These are phyloP conservation scores for Phytophthora fragariaefolia DNA, from an alignment of 352 stramenopile genomes.

Conservation along the genomic window DNA sequence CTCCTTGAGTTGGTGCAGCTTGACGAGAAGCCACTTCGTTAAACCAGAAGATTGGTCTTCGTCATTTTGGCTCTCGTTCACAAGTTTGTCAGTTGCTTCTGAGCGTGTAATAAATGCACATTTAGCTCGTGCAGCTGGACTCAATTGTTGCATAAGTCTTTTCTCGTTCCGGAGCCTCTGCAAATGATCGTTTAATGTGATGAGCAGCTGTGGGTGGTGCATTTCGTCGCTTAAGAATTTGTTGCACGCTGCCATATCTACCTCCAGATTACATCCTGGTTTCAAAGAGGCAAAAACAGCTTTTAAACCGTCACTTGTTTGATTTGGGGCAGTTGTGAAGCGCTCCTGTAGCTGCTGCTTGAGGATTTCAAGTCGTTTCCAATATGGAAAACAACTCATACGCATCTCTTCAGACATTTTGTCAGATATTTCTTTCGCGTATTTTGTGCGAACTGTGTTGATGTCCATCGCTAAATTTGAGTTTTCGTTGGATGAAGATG, in stretches of 20 bases:
- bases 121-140: constrained; percentile 1
- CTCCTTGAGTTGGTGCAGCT: constrained; percentile 47
- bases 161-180: constrained; percentile 47
- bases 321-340: constrained; percentile 16
- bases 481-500: constrained; percentile 8
- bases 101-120: constrained; percentile 37
- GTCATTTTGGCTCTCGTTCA: not conserved
- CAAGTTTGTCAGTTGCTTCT: not conserved
- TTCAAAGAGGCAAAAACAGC: constrained; percentile 10
- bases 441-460: constrained; percentile 46
- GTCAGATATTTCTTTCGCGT: constrained; percentile 53
- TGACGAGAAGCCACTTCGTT: constrained; percentile 42
- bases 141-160: constrained; percentile 37
- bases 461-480: constrained; percentile 29
- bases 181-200: constrained; percentile 25
- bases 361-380: constrained; percentile 44
- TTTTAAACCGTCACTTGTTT: constrained; percentile 12
- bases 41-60: constrained; percentile 32
- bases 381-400: constrained; percentile 52
- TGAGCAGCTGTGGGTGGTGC: constrained; percentile 14
- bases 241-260: constrained; percentile 19
- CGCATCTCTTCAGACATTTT: constrained; percentile 57
- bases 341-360: constrained; percentile 44
- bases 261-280: not conserved
- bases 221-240: constrained; percentile 19